Base-by-base conservation (phyloP, 2,329 filamentous ascomycete genomes). In the Ceratocystis albifundus region DNA sequence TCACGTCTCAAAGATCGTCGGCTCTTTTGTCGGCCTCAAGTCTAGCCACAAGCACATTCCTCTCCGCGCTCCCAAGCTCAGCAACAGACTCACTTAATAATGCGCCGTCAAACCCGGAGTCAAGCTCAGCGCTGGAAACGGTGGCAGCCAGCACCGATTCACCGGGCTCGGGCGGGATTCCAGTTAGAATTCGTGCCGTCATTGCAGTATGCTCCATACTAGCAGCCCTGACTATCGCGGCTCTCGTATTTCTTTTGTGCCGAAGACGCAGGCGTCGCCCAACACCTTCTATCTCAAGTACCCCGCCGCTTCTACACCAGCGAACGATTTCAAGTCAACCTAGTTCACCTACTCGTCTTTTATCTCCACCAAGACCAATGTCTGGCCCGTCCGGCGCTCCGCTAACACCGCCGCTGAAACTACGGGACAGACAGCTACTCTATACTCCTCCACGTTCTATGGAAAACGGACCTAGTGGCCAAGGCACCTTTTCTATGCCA, bases 401-500 rank as follows among this genome's bases (percentile, higher is more conserved):
- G 63, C 41, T 68, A 22, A 64, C 61, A 20, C 66, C 66, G 8
- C 66, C 66, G 3, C n/a, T 65, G 28, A 48, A 41, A 12, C 36
- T 68, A 12, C n/a, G 53, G 28, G 66, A 68, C n/a, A 48, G 66
- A 10, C 66, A 68, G 32, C 28, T 66, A 15, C 48, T 68, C 2
- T 17, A 50, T 30, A 68, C 66, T 50, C 66, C 66, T 22, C 66
- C 64, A 25, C 57, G 66, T n/a, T 63, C 66, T 7, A 68, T 68
- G 64, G 66, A 66, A 30, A 65, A 22, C 7, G 61, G 59, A 2
- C 66, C 41, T 4, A 59, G 46, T 10, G 64, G 66, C n/a, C 63
- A 65, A 28, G 66, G 66, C 17, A 59, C 41, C 15, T 68, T 68
- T 57, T 59, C 44, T 7, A 55, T 57, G 17, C 46, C 64, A 28